Evolutionary conservation across 2,329 filamentous ascomycete species (phyloP), one percentile per base, ranked within the genome.

Genomic region (Cercospora zeae-maydis): DNA sequence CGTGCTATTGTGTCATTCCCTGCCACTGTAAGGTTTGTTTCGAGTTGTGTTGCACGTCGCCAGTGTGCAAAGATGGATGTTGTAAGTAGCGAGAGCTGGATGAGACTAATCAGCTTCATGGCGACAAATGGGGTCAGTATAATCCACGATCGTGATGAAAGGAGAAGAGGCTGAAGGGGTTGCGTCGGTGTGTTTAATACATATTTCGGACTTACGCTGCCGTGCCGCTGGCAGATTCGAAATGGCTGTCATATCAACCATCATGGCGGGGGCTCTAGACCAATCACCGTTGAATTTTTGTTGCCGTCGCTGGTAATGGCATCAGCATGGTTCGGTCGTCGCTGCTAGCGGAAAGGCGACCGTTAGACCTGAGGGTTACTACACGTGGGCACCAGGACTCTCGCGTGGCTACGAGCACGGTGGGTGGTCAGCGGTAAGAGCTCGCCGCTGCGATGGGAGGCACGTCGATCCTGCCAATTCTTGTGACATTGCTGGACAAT

Each of bases 81-180:
- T 30, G 33, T 24, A 19, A 59, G 21, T 14, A 33, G 4, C 0
- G 57, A 21, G 10, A 59, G 45, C 9, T 47, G 30, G 7, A 59
- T 27, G 45, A 59, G 24, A 16, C 31, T 51, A 36, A 24, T 59
- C 42, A 14, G 16, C 47, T 59, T 59, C 57, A 59, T 59, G 57
- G 16, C 30, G 21, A 39, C 27, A 16, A 37, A 13, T 13, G 33
- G 45, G 16, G 16, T 52, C n/a, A n/a, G 24, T 59, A 16, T 34
- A 27, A 53, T 45, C 27, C 49, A 21, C 30, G 21, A 51, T 39
- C 30, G 45, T 31, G 45, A 51, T 53, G 57, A 30, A 14, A 36
- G 57, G 19, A 36, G 49, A 51, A 30, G 45, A 53, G 33, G 34
- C 36, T 57, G 21, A 27, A 30, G 36, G 42, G 54, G 37, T n/a